Percentiles rank a stretch among this genome's conserved stretches.
Evolutionary conservation across 257 asterid species (phyloP).

Genomic region (Solanum peruvianum): DNA sequence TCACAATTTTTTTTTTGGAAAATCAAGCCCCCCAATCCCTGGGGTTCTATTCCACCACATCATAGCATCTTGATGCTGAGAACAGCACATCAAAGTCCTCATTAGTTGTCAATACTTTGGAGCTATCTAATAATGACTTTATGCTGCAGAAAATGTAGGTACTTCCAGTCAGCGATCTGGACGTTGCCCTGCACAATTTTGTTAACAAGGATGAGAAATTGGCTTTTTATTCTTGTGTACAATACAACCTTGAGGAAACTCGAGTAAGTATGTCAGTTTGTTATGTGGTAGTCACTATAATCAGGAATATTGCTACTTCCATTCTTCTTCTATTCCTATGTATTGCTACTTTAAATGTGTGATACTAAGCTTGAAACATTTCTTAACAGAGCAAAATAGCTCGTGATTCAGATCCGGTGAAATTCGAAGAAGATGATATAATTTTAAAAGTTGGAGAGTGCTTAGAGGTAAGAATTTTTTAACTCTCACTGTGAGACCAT

Average conservation of each 20-base stretch:
- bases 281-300: neutral
- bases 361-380: neutral
- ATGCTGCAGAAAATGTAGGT: constrained; percentile 83
- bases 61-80: neutral
- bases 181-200: constrained; percentile 83
- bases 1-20: neutral
- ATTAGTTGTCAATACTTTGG: neutral
- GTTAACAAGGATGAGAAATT: constrained; percentile 91
- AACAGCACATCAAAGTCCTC: neutral
- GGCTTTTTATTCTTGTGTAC: constrained; percentile 89
- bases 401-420: constrained; percentile 42
- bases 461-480: constrained; percentile 59
- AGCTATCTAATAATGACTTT: neutral
- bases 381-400: constrained; percentile 62
- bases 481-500: neutral
- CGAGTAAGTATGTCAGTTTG: constrained; percentile 48
- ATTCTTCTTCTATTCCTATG: neutral
- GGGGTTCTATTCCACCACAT: neutral
- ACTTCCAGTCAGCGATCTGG: constrained; percentile 94
- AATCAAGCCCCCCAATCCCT: neutral
- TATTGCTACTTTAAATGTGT: neutral
- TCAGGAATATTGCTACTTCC: neutral
- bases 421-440: constrained; percentile 68
- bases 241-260: constrained; percentile 87
- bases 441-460: constrained; percentile 89